Base-by-base conservation (phyloP, 129 eudicot species). In the Tagetes erecta region DNA sequence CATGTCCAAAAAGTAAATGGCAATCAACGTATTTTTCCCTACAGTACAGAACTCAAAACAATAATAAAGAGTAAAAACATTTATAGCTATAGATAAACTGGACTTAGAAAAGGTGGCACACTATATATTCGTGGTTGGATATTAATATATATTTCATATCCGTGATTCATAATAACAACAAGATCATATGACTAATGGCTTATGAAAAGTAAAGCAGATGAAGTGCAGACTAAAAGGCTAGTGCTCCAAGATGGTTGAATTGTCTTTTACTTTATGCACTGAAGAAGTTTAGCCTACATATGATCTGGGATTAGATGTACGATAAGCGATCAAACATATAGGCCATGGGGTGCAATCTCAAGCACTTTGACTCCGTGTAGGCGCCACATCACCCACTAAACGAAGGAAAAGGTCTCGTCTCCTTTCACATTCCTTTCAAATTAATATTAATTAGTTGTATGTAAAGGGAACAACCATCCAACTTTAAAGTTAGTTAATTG, bases 121-220 rank as follows among this genome's bases (percentile, higher is more conserved):
- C 44, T 46, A 60, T 9, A 59, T 60, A 60, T 60, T 47, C n/a
- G 46, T 11, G 49, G 60, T 62, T 59, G 12, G 38, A 6, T 35
- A 45, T 20, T 20, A 20, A 49, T 62, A 14, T 47, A 30, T 52
- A 47, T 35, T 63, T 63, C 4, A 5, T 63, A 37, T 6, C 13
- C 45, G 0, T 63, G 10, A 63, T 35, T 46, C 63, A 47, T 37
- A 37, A 20, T 2, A 30, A 20, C n/a, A 20, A 31, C 30, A 49
- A 6, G 14, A 37, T 64, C 49, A 64, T 63, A 9, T 13, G n/a
- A 14, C 10, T 37, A 27, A 20, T 60, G 5, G 12, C 36, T 33
- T 59, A 13, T 33, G 4, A 64, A 64, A n/a, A 64, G 46, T 47
- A 60, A 13, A 62, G 36, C 70, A 62, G 36, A 60, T 60, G 38